Evolutionary conservation across 495 filamentous ascomycete species (phyloP), one percentile per base, ranked within the genome.

Genomic region (Parathielavia appendiculata): DNA sequence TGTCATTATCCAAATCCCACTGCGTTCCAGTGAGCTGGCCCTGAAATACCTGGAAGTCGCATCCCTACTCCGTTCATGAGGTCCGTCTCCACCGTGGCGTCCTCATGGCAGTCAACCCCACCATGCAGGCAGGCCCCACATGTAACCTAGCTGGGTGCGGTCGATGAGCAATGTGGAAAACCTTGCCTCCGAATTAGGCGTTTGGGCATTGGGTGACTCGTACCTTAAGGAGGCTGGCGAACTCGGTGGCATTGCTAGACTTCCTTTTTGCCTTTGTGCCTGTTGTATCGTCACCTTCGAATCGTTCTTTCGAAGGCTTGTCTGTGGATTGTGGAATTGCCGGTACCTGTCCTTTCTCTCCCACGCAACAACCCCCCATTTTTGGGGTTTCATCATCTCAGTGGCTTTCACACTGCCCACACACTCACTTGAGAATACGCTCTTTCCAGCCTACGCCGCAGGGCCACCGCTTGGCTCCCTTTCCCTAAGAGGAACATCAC

Each of bases 171-270:
- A 54, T 13, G 40, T 57, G 54, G 60, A 60, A 63, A 61, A 54
- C 60, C 65, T 61, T 68, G 65, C 65, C 60, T 65, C 65, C 65
- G 65, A 65, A 60, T 55, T 68, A 68, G 65, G 65, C 56, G 49
- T 46, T 58, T 43, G 35, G 26, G 56, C 46, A 57, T 35, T 56
- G 41, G n/a, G 46, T 54, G 60, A 62, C 55, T 58, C 54, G 60
- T 30, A 30, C 26, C 26, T 30, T 30, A 7, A 9, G 16, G 40
- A 45, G 34, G 46, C 44, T 44, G 54, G 54, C 36, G 54, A 11
- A 35, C 23, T 41, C 45, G 54, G 36, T 34, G 23, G 54, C 22
- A 16, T 51, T 30, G 26, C 6, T 34, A 10, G 10, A 17, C 46
- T 23, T 8, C 4, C 26, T 19, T 44, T 40, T 45, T 22, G 17